Conservation (phyloP, 106 monocot genomes). For the Amphibolis antarctica region DNA sequence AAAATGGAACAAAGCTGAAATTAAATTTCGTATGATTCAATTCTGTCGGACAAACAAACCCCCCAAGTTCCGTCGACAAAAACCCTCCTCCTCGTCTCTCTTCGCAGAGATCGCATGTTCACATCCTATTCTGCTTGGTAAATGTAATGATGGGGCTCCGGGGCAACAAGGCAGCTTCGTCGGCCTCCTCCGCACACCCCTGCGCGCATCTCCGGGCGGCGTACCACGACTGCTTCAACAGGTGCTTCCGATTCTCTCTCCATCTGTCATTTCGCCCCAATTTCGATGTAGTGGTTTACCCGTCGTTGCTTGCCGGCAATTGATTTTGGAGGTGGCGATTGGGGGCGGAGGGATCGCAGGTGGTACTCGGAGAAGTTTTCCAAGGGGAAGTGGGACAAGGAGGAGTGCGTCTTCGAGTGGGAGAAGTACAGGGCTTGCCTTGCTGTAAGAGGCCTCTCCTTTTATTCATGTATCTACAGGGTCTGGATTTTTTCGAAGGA, state of each 20-base stretch:
- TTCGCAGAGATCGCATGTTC: too few relatives aligned
- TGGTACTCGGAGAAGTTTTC: constrained; percentile 97
- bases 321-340: not conserved
- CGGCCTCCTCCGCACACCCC: constrained; percentile 17
- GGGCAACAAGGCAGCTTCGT: constrained; percentile 9
- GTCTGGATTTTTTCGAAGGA: too few relatives aligned
- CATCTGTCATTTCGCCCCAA: not conserved
- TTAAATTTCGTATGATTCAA: too few relatives aligned
- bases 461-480: not conserved
- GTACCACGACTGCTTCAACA: constrained; percentile 88
- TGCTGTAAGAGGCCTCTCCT: constrained; percentile 18
- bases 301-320: not conserved
- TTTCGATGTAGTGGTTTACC: not conserved
- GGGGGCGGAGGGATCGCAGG: constrained; percentile 24
- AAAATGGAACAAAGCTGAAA: too few relatives aligned
- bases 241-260: constrained; percentile 30
- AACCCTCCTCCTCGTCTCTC: too few relatives aligned
- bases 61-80: too few relatives aligned
- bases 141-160: constrained; percentile 15
- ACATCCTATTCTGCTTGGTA: not conserved
- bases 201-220: constrained; percentile 55
- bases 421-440: constrained; percentile 89
- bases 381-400: constrained; percentile 69
- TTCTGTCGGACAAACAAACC: too few relatives aligned
- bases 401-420: constrained; percentile 80